A percentile compares a stretch with the other conserved stretches of the same genome.
These are phyloP conservation scores for Dactylorhiza incarnata DNA, from an alignment of 106 monocot genomes.

Conservation along the genomic window DNA sequence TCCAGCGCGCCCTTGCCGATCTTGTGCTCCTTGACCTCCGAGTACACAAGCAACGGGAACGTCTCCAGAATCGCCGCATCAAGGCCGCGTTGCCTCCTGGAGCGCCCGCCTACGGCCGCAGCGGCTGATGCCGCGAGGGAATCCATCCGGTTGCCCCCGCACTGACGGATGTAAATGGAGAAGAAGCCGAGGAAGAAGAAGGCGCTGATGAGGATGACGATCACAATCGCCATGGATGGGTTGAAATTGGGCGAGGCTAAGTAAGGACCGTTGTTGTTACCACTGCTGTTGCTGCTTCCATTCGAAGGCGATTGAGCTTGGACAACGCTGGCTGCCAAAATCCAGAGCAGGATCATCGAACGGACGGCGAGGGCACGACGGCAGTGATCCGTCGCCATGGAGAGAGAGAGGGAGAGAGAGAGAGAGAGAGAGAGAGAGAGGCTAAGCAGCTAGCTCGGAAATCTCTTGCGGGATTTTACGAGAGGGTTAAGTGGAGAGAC, in stretches of 20 bases:
- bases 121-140: background rate
- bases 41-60: conserved; percentile 73
- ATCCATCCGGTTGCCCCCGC: conserved; percentile 19
- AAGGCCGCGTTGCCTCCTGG: conserved; percentile 44
- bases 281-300: conserved; percentile 6
- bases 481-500: too few relatives aligned
- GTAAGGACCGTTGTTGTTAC: conserved; percentile 7
- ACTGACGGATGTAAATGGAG: conserved; percentile 75
- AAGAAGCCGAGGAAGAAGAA: conserved; percentile 86
- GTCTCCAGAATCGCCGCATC: conserved; percentile 43
- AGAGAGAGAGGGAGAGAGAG: background rate
- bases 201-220: conserved; percentile 57
- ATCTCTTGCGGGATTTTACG: too few relatives aligned
- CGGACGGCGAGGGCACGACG: background rate
- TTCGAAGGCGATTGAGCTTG: conserved; percentile 11
- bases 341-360: conserved; percentile 6
- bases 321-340: conserved; percentile 11
- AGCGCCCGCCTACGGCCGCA: conserved; percentile 12
- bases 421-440: background rate
- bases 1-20: conserved; percentile 61
- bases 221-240: conserved; percentile 64
- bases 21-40: conserved; percentile 78
- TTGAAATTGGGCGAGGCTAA: conserved; percentile 25
- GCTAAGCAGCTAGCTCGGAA: background rate
- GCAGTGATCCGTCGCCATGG: background rate